Percentiles rank a stretch among this genome's conserved stretches.
Conservation (phyloP, 371 early-diverging fungal species). For the Polyrhizophydium stewartii region DNA sequence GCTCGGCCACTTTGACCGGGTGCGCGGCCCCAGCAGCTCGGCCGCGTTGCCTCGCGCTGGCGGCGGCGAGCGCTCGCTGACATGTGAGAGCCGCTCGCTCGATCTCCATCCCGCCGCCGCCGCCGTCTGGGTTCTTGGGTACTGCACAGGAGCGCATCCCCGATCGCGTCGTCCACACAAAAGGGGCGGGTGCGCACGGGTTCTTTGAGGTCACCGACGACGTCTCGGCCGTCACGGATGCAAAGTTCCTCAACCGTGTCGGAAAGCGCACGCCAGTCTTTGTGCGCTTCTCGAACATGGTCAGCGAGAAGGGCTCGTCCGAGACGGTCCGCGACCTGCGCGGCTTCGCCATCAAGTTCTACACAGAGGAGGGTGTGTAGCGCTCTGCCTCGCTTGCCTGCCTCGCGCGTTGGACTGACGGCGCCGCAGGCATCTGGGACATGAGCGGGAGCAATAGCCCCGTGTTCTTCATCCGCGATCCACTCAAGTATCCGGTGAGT, state of each 20-base stretch:
- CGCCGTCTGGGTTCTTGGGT: too few species aligned
- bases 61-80: too few species aligned
- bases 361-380: slow-evolving; percentile 43
- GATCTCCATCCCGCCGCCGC: too few species aligned
- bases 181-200: slow-evolving; percentile 53
- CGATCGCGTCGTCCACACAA: slow-evolving; percentile 53
- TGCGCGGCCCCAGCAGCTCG: too few species aligned
- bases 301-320: slow-evolving; percentile 44
- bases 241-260: slow-evolving; percentile 29
- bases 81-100: too few species aligned
- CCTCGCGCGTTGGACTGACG: too few species aligned
- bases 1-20: too few species aligned
- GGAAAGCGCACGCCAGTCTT: slow-evolving; percentile 51
- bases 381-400: too few species aligned
- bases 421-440: slow-evolving; percentile 41
- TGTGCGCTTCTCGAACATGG: slow-evolving; percentile 53
- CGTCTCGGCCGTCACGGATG: slow-evolving; percentile 41
- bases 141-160: slow-evolving; percentile 34
- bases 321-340: slow-evolving; percentile 55
- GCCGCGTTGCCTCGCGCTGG: too few species aligned
- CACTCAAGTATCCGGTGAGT: slow-evolving; percentile 48
- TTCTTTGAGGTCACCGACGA: slow-evolving; percentile 40
- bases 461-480: slow-evolving; percentile 44
- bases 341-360: slow-evolving; percentile 58
- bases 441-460: slow-evolving; percentile 47